These are phyloP conservation scores for Penicillium sclerotiorum DNA, from an alignment of 2,329 filamentous ascomycete genomes.

Conservation along the genomic window DNA sequence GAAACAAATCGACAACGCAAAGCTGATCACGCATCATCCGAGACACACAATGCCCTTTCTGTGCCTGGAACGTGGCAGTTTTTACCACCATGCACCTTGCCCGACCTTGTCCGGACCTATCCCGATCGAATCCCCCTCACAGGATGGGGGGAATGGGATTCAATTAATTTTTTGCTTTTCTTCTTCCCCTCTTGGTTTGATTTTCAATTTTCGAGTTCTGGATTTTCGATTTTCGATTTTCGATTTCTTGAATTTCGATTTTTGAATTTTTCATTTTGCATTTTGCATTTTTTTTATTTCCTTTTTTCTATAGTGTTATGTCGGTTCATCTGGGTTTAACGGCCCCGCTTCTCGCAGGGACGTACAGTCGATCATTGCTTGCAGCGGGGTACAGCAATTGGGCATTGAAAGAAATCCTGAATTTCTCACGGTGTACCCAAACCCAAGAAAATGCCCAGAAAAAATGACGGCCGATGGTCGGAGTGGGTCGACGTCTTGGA, in stretches of 20 bases:
- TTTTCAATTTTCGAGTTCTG: neutral
- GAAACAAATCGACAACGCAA: neutral
- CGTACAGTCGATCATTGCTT: constrained; percentile 17
- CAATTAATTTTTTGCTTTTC: constrained; percentile 1
- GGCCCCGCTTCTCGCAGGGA: neutral
- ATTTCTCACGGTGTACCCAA: neutral
- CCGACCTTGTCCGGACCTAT: neutral
- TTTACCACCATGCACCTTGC: neutral
- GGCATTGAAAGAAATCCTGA: neutral
- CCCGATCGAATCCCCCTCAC: neutral
- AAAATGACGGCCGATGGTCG: constrained; percentile 5
- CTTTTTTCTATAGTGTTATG: constrained; percentile 1
- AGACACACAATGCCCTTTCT: constrained; percentile 5
- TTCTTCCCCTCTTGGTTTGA: neutral
- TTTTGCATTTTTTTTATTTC: neutral
- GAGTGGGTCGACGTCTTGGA: constrained; percentile 12
- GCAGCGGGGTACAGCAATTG: constrained; percentile 11
- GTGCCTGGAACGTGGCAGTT: constrained; percentile 1
- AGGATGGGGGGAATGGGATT: neutral
- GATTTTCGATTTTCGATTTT: neutral
- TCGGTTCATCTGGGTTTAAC: neutral
- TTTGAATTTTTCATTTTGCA: neutral
- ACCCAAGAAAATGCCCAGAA: neutral
- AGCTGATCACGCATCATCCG: neutral
- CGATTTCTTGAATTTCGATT: neutral